These are phyloP conservation scores for Sanghuangporus sanghuang DNA, from an alignment of 1,284 basidiomycete species.

Conservation along the genomic window DNA sequence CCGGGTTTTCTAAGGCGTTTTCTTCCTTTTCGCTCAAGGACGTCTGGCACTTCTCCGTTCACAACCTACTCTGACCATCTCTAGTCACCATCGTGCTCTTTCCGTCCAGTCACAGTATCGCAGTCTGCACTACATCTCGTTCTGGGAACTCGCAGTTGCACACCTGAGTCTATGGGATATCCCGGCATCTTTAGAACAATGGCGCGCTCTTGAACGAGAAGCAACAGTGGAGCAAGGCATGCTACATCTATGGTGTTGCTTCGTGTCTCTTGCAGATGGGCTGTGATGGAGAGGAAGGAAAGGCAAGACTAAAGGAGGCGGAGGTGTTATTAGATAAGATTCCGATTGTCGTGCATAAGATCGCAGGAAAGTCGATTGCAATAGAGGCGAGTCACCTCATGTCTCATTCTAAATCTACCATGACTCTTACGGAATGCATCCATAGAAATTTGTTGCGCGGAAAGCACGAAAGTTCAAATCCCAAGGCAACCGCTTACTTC, in stretches of 20 bases:
- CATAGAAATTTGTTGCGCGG: conserved; percentile 43
- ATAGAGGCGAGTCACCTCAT: conserved; percentile 32
- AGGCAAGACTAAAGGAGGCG: conserved; percentile 17
- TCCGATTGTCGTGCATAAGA: conserved; percentile 29
- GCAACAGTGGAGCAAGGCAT: conserved; percentile 25
- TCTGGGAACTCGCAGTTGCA: conserved; percentile 45
- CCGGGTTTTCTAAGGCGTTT: conserved; percentile 34
- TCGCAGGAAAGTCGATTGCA: conserved; percentile 47
- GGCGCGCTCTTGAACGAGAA: conserved; percentile 40
- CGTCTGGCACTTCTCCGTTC: conserved; percentile 44
- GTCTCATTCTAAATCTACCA: neutral
- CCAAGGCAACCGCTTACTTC: conserved; percentile 38
- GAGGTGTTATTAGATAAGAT: conserved; percentile 34
- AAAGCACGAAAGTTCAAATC: conserved; percentile 49
- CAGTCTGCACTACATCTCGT: conserved; percentile 29
- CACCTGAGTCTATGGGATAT: conserved; percentile 41
- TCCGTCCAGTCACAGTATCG: conserved; percentile 19
- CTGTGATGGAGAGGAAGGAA: conserved; percentile 22
- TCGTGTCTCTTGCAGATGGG: conserved; percentile 20
- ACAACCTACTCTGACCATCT: conserved; percentile 42
- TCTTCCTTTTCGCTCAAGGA: conserved; percentile 59
- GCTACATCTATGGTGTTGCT: conserved; percentile 35
- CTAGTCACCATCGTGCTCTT: conserved; percentile 30
- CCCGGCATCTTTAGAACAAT: conserved; percentile 34
- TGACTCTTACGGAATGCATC: neutral